Base-by-base conservation (phyloP, 2,329 filamentous ascomycete species). In the Diaporthe sp. region DNA sequence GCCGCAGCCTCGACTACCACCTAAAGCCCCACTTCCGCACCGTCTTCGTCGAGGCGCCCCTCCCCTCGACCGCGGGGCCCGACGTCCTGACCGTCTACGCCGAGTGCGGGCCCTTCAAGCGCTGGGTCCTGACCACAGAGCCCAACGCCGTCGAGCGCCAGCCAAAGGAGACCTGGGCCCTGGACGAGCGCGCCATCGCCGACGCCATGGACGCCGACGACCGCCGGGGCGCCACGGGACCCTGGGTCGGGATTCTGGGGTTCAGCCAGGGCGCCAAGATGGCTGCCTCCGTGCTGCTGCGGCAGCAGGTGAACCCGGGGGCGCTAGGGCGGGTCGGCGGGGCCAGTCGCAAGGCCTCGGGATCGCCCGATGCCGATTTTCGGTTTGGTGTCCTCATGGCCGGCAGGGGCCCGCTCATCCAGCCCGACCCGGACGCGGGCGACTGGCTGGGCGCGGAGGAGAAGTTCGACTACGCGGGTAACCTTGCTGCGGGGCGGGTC, bases 41-140 rank as follows among this genome's bases (percentile, higher is more conserved):
- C 77, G 91, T 93, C 79, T 96, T 93, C 83, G 91, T 90, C 77
- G 90, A 95, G 78, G 94, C 87, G 0, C 93, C 93, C 1, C 94
- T 92, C 81, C 85, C 87, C 73, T 92, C 90, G 77, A 81, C 86
- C 3, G 84, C 93, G 0, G 91, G 92, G 53, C 86, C 90, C 0
- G 92, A 89, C 76, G 89, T 95, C 19, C 82, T 90, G 27, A 82
- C 87, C 19, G 91, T 94, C 6, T 96, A 94, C 81, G 88, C 87
- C 58, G 87, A 91, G 75, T 88, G 86, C 75, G 93, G 89, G 0
- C 93, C 94, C 2, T 96, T 94, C 81, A 85, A 85, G 77, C 84
- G 82, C 53, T 84, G 83, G 83, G 58, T 77, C 39, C 73, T 73
- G n/a, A 73, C 71, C 1, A 55, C 58, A 3, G 71, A 55, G 35